These are phyloP conservation scores for Tylopilus sp. DNA, from an alignment of 768 basidiomycete genomes.

Conservation along the genomic window DNA sequence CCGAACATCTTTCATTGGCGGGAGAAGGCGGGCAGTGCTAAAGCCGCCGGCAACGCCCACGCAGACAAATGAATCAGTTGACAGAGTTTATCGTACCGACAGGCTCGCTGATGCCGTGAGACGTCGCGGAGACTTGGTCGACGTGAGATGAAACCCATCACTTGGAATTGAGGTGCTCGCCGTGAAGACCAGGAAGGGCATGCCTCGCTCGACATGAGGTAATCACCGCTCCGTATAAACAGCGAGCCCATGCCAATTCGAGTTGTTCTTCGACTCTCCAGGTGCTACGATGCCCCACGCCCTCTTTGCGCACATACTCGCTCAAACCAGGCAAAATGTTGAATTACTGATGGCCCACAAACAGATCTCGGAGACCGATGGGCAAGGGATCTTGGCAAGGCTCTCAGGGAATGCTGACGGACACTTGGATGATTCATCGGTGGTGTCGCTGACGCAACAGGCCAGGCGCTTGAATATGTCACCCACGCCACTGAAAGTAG, in stretches of 20 bases:
- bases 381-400: constrained; percentile 37
- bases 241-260: neutral
- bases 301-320: constrained; percentile 37
- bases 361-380: constrained; percentile 40
- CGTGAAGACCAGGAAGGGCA: too few relatives aligned
- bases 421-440: constrained; percentile 15
- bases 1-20: too few relatives aligned
- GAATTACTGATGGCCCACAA: constrained; percentile 42
- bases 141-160: too few relatives aligned
- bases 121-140: too few relatives aligned
- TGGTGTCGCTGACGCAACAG: constrained; percentile 21
- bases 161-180: too few relatives aligned
- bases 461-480: constrained; percentile 26
- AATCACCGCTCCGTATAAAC: constrained; percentile 21
- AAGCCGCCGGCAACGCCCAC: too few relatives aligned
- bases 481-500: constrained; percentile 20
- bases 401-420: constrained; percentile 29
- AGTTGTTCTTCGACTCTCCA: neutral
- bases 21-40: too few relatives aligned
- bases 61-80: too few relatives aligned
- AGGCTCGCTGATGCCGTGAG: too few relatives aligned
- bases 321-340: constrained; percentile 47
- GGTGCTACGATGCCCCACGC: constrained; percentile 11
- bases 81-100: too few relatives aligned
- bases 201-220: constrained; percentile 17